These are phyloP conservation scores for Colletotrichum musae DNA, from an alignment of 2,329 filamentous ascomycete species.

Conservation along the genomic window DNA sequence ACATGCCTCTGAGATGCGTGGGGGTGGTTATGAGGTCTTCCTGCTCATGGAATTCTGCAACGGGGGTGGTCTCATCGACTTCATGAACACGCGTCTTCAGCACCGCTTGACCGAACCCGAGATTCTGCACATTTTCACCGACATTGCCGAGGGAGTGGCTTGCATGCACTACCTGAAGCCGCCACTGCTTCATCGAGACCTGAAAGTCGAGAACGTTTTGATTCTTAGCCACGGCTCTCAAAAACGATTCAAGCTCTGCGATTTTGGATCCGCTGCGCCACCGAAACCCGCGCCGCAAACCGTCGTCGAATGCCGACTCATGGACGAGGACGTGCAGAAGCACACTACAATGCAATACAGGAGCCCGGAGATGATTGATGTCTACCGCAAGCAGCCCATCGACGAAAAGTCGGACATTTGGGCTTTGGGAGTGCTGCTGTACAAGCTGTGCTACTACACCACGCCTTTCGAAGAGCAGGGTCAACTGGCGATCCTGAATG, in stretches of 20 bases:
- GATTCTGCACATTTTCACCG: conserved; percentile 96
- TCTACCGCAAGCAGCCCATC: conserved; percentile 95
- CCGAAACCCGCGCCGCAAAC: conserved; percentile 89
- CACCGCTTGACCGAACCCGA: conserved; percentile 97
- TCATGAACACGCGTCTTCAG: conserved; percentile 98
- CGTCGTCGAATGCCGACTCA: conserved; percentile 88
- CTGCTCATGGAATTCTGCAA: conserved; percentile 98
- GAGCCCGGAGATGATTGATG: conserved; percentile 98
- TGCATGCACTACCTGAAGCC: conserved; percentile 99
- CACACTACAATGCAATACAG: conserved; percentile 98
- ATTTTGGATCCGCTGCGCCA: conserved; percentile 93
- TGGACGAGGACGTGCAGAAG: conserved; percentile 97
- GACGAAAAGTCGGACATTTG: conserved; percentile 99
- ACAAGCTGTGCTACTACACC: conserved; percentile 99
- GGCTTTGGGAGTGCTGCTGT: conserved; percentile 94
- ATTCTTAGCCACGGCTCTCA: conserved; percentile 80
- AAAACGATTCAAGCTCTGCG: conserved; percentile 93
- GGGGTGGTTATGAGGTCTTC: conserved; percentile 97
- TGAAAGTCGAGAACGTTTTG: conserved; percentile 98
- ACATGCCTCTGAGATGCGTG: conserved; percentile 93
- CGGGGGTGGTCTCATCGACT: conserved; percentile 96
- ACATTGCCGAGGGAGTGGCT: conserved; percentile 95
- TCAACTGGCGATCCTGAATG: conserved; percentile 96
- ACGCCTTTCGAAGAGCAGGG: conserved; percentile 98
- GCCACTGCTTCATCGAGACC: conserved; percentile 89